Evolutionary conservation across 2,329 filamentous ascomycete genomes (phyloP).

Genomic region (Mycosphaerella sp.): DNA sequence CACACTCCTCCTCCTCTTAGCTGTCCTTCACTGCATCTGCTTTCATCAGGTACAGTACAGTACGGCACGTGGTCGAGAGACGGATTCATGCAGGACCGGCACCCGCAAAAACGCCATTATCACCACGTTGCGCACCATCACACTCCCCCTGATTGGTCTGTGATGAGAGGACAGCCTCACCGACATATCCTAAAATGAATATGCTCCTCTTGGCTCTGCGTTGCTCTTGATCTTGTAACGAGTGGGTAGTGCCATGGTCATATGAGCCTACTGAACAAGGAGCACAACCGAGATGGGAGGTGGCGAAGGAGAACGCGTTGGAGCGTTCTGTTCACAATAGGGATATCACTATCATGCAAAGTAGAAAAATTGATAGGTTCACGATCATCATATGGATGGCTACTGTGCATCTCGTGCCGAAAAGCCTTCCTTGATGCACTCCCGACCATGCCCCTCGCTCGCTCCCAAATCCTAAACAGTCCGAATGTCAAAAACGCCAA

Average conservation of each 20-base stretch:
- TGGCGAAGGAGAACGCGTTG: no score
- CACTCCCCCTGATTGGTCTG: background rate
- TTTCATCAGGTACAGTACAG: no score
- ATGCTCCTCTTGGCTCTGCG: no score
- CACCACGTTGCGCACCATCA: slow-evolving; percentile 8
- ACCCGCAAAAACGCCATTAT: slow-evolving; percentile 1
- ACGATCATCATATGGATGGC: background rate
- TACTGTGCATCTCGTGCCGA: background rate
- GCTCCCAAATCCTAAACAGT: slow-evolving; percentile 2
- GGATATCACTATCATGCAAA: no score
- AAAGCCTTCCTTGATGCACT: background rate
- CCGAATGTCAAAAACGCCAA: slow-evolving; percentile 1
- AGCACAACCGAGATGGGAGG: no score
- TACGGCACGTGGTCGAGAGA: background rate
- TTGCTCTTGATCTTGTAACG: no score
- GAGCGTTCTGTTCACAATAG: no score
- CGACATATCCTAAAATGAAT: no score
- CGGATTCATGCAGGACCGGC: slow-evolving; percentile 10
- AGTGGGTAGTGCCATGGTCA: no score
- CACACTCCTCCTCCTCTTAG: slow-evolving; percentile 5
- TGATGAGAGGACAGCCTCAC: background rate
- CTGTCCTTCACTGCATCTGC: background rate
- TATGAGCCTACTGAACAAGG: no score
- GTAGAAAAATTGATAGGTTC: no score
- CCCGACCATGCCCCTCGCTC: background rate